Percentiles rank a stretch among this genome's conserved stretches.
Evolutionary conservation across 176 grass and related monocot species (phyloP).

Genomic region (Puya raimondii): DNA sequence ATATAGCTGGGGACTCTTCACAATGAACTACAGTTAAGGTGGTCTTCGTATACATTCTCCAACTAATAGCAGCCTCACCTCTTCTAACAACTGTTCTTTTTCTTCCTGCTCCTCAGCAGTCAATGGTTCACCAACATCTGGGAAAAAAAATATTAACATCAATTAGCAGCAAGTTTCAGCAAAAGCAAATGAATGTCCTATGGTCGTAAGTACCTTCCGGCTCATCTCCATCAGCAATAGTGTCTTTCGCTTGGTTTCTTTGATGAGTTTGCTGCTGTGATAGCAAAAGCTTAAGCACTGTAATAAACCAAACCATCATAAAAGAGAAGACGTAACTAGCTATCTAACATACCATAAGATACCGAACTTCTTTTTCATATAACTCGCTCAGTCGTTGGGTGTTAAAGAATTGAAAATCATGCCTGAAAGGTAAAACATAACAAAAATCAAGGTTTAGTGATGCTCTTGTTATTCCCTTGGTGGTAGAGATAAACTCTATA

Average conservation of each 20-base stretch:
- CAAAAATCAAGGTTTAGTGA: background rate
- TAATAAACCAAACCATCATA: background rate
- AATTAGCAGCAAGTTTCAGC: slow-evolving; percentile 22
- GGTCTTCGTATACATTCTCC: background rate
- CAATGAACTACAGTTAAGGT: too few species aligned
- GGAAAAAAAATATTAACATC: slow-evolving; percentile 26
- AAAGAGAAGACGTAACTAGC: background rate
- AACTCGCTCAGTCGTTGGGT: slow-evolving; percentile 82
- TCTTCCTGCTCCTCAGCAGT: slow-evolving; percentile 82
- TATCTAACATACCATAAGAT: slow-evolving; percentile 66
- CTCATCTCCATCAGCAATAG: slow-evolving; percentile 83
- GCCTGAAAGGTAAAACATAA: slow-evolving; percentile 35
- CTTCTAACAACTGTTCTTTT: slow-evolving; percentile 75
- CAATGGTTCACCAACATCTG: slow-evolving; percentile 76
- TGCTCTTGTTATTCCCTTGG: background rate
- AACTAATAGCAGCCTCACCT: slow-evolving; percentile 26
- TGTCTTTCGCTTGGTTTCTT: slow-evolving; percentile 79
- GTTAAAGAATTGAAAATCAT: slow-evolving; percentile 99
- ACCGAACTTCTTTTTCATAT: slow-evolving; percentile 97
- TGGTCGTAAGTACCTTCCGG: slow-evolving; percentile 47
- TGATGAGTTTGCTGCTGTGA: slow-evolving; percentile 71
- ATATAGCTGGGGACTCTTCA: too few species aligned
- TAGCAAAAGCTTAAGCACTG: slow-evolving; percentile 2
- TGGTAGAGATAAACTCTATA: background rate
- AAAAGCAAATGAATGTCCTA: slow-evolving; percentile 13